Evolutionary conservation across 1,139 yeast genomes (phyloP).

Genomic region (Diutina pseudorugosa): DNA sequence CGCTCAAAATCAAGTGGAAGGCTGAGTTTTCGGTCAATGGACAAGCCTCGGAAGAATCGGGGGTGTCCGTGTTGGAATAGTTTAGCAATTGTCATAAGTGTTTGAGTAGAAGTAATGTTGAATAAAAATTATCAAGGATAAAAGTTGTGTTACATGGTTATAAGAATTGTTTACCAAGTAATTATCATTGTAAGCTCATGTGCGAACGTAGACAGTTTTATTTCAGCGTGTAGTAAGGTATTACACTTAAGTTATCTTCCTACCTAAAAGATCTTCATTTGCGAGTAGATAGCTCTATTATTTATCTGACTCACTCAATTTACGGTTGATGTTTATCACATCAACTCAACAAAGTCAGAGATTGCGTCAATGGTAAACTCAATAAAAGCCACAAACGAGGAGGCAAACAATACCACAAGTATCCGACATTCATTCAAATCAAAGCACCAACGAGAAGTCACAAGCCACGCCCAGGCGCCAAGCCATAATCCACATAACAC

Average conservation of each 20-base stretch:
- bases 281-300: too few species aligned
- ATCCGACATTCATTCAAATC: neutral
- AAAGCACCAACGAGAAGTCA: neutral
- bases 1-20: constrained; percentile 76
- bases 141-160: too few species aligned
- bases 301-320: too few species aligned
- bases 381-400: neutral
- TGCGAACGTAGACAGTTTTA: too few species aligned
- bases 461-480: neutral
- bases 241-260: too few species aligned
- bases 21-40: constrained; percentile 44
- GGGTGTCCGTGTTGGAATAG: constrained; percentile 27
- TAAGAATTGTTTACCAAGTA: too few species aligned
- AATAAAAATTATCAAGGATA: too few species aligned
- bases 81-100: neutral
- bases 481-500: neutral
- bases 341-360: neutral
- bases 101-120: neutral
- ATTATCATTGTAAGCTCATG: too few species aligned
- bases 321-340: too few species aligned
- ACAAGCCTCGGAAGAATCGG: constrained; percentile 38
- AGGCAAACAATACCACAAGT: neutral
- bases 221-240: too few species aligned
- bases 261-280: too few species aligned
- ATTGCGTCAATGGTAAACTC: neutral